Evolutionary conservation across 225 moss, liverwort and hornwort genomes (phyloP).

Genomic region (Sphagnum contortum): DNA sequence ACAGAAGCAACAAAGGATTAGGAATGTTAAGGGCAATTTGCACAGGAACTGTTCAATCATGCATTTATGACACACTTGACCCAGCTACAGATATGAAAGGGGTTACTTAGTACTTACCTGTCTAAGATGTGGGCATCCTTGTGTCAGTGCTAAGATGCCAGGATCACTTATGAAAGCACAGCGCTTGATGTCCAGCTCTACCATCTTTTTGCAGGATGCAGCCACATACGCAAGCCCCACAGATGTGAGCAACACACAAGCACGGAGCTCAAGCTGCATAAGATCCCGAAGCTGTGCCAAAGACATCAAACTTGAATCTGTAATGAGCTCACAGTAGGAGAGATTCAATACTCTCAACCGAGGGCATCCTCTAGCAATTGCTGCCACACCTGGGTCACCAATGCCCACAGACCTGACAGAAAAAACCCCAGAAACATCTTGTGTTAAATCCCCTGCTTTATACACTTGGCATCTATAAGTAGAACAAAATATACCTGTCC

Average conservation of each 20-base stretch:
- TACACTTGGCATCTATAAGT: too few species aligned
- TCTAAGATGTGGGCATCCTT: conserved; percentile 9
- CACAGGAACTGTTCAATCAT: too few species aligned
- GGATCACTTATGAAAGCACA: conserved; percentile 10
- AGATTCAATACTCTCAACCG: conserved; percentile 47
- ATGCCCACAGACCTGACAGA: conserved; percentile 47
- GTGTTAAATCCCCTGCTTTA: not conserved
- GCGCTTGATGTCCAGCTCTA: conserved; percentile 13
- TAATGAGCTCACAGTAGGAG: conserved; percentile 59
- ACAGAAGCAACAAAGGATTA: not conserved
- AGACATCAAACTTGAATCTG: conserved; percentile 46
- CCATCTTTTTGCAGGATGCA: conserved; percentile 8
- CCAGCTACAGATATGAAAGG: too few species aligned
- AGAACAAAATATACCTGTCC: not conserved
- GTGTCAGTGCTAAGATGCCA: conserved; percentile 14
- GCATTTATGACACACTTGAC: too few species aligned
- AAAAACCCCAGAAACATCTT: not conserved
- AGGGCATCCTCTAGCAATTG: conserved; percentile 59
- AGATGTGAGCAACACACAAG: conserved; percentile 9
- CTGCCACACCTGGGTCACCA: conserved; percentile 50
- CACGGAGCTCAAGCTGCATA: conserved; percentile 12
- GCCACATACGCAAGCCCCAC: conserved; percentile 7
- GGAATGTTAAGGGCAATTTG: too few species aligned
- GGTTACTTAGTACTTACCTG: conserved; percentile 4
- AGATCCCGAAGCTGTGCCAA: conserved; percentile 13